These are phyloP conservation scores for Sugiyamaella pinicola DNA, from an alignment of 1,139 yeast species.

Conservation along the genomic window DNA sequence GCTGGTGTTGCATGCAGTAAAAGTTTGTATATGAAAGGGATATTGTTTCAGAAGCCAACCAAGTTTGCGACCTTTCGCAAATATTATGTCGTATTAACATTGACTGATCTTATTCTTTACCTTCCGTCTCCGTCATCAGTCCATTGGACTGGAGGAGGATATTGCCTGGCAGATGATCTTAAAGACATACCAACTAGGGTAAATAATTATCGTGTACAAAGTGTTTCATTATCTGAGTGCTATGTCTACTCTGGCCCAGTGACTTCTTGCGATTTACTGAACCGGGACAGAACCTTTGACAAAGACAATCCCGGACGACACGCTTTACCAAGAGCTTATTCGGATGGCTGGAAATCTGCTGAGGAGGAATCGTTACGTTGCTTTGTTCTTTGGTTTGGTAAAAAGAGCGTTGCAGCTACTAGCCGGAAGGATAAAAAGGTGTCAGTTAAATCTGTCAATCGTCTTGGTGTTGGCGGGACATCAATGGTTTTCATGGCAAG, in stretches of 20 bases:
- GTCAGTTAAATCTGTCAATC: slow-evolving; percentile 38
- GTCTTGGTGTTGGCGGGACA: slow-evolving; percentile 68
- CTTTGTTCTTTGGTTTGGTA: slow-evolving; percentile 83
- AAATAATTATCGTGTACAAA: slow-evolving; percentile 31
- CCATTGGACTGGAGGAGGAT: slow-evolving; percentile 11
- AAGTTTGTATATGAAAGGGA: slow-evolving; percentile 62
- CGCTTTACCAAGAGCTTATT: slow-evolving; percentile 67
- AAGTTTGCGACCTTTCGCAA: slow-evolving; percentile 67
- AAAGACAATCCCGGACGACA: slow-evolving; percentile 56
- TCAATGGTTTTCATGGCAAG: slow-evolving; percentile 77
- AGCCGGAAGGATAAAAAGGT: slow-evolving; percentile 24
- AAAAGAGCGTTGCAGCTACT: slow-evolving; percentile 44
- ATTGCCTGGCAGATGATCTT: slow-evolving; percentile 2
- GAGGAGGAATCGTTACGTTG: slow-evolving; percentile 75
- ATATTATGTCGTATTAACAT: slow-evolving; percentile 64
- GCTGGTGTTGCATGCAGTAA: slow-evolving; percentile 61
- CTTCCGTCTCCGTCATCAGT: slow-evolving; percentile 18
- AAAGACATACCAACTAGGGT: slow-evolving; percentile 17
- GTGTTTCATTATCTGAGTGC: slow-evolving; percentile 63
- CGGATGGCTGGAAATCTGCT: slow-evolving; percentile 81
- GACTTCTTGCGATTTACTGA: slow-evolving; percentile 59
- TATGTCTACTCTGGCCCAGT: slow-evolving; percentile 74
- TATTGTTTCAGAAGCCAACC: slow-evolving; percentile 64
- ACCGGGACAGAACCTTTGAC: slow-evolving; percentile 51
- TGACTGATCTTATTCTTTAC: slow-evolving; percentile 62